Conservation (phyloP, 371 early-diverging fungal species). For the Mucor mucedo region DNA sequence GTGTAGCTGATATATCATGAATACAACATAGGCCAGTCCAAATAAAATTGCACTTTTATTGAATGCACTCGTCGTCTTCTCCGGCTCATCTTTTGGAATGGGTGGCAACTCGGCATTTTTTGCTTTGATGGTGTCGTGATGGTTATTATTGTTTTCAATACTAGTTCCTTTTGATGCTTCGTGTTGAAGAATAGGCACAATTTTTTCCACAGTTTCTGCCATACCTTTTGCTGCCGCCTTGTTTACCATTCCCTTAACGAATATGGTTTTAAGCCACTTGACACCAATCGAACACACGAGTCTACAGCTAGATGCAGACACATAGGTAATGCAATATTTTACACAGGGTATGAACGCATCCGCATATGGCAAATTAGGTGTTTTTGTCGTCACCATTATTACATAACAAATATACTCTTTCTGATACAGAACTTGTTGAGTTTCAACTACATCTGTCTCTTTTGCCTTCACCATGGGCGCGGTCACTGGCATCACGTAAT, state of each 20-base stretch:
- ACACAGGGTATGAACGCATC: constrained; percentile 61
- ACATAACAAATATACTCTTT: constrained; percentile 44
- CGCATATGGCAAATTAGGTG: constrained; percentile 57
- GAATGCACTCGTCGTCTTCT: neutral
- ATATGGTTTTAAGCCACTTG: constrained; percentile 58
- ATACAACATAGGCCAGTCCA: constrained; percentile 9
- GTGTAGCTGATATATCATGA: constrained; percentile 16
- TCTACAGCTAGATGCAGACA: constrained; percentile 36
- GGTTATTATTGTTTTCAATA: neutral
- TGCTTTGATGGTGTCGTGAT: neutral
- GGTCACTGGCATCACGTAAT: constrained; percentile 60
- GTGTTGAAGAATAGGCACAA: constrained; percentile 18
- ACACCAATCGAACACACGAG: constrained; percentile 56
- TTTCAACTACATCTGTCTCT: constrained; percentile 60
- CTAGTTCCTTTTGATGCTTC: neutral
- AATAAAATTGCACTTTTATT: neutral
- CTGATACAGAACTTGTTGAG: constrained; percentile 47
- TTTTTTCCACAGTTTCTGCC: constrained; percentile 30
- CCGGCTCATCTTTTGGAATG: neutral
- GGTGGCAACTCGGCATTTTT: neutral
- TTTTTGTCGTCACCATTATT: constrained; percentile 43
- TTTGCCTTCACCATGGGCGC: constrained; percentile 63
- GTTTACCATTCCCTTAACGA: constrained; percentile 57
- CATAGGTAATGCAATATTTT: constrained; percentile 59
- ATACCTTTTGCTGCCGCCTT: constrained; percentile 48